A percentile compares a stretch with the other conserved stretches of the same genome.
Evolutionary conservation across 129 eudicot genomes (phyloP).

Genomic region (Scalesia atractyloides): DNA sequence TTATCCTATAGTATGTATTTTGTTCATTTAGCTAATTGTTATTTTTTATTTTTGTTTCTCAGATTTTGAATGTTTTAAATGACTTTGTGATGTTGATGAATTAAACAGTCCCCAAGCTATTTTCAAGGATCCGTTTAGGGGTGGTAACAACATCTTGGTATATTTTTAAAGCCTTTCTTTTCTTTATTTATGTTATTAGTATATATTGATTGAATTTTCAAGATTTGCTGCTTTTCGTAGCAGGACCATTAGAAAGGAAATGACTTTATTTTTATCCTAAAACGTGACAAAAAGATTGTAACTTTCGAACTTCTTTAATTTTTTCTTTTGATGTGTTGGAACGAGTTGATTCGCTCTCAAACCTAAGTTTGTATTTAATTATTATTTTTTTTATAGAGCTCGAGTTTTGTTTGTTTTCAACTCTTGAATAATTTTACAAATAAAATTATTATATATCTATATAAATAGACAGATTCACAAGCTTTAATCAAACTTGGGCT

Average conservation of each 20-base stretch:
- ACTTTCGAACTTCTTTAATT: background rate
- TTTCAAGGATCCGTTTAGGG: slow-evolving; percentile 93
- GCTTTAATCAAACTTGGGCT: background rate
- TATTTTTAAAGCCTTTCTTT: slow-evolving; percentile 15
- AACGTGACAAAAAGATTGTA: background rate
- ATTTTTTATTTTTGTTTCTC: background rate
- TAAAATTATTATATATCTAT: background rate
- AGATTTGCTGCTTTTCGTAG: background rate
- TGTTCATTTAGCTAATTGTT: background rate
- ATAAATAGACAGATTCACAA: background rate
- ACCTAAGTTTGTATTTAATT: too few relatives aligned
- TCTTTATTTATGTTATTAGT: background rate
- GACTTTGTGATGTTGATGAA: background rate
- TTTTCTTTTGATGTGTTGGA: too few relatives aligned
- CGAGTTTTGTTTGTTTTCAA: too few relatives aligned
- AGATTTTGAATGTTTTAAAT: background rate
- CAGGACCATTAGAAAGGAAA: background rate
- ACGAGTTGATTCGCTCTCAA: too few relatives aligned
- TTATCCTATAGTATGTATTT: slow-evolving; percentile 72
- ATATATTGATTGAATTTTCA: background rate
- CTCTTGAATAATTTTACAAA: too few relatives aligned
- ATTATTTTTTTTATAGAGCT: too few relatives aligned
- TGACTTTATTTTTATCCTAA: background rate
- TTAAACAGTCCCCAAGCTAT: slow-evolving; percentile 92
- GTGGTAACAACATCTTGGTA: slow-evolving; percentile 89